A percentile compares a stretch with the other conserved stretches of the same genome.
Evolutionary conservation across 1,139 yeast genomes (phyloP).

Genomic region (Arxiozyma telluris): DNA sequence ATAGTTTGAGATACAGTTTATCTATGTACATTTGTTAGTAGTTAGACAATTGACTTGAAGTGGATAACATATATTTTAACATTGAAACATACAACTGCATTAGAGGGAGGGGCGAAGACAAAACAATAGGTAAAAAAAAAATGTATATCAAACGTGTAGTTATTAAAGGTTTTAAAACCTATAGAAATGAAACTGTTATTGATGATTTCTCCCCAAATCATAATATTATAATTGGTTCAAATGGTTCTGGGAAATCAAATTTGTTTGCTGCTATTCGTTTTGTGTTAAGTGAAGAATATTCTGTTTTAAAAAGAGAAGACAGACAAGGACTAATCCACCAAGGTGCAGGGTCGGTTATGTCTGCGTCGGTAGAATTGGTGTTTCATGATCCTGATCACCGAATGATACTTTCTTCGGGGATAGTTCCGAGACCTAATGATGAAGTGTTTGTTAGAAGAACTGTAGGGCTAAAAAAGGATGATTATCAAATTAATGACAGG

Average conservation of each 20-base stretch:
- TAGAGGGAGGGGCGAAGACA: too few relatives aligned
- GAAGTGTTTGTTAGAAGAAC: constrained; percentile 78
- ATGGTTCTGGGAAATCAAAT: constrained; percentile 95
- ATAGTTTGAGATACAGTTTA: too few relatives aligned
- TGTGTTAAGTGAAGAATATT: constrained; percentile 84
- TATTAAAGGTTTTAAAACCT: constrained; percentile 92
- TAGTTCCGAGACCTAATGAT: constrained; percentile 37
- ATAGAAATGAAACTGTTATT: constrained; percentile 72
- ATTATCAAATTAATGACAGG: constrained; percentile 67
- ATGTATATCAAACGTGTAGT: constrained; percentile 44
- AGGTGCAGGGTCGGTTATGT: constrained; percentile 74
- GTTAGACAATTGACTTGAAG: too few relatives aligned
- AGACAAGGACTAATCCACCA: constrained; percentile 83
- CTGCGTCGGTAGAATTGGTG: constrained; percentile 84
- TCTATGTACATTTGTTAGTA: too few relatives aligned
- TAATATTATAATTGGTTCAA: constrained; percentile 88
- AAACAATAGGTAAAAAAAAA: too few relatives aligned
- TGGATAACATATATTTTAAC: too few relatives aligned
- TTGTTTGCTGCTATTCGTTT: constrained; percentile 93
- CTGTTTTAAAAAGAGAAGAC: constrained; percentile 81
- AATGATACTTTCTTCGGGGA: constrained; percentile 46
- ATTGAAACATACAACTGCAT: too few relatives aligned
- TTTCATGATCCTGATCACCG: constrained; percentile 76
- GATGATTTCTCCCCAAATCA: constrained; percentile 72
- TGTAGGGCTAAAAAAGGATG: constrained; percentile 87